Conservation (phyloP, 2,329 filamentous ascomycete species). For the Aschersonia sp. region DNA sequence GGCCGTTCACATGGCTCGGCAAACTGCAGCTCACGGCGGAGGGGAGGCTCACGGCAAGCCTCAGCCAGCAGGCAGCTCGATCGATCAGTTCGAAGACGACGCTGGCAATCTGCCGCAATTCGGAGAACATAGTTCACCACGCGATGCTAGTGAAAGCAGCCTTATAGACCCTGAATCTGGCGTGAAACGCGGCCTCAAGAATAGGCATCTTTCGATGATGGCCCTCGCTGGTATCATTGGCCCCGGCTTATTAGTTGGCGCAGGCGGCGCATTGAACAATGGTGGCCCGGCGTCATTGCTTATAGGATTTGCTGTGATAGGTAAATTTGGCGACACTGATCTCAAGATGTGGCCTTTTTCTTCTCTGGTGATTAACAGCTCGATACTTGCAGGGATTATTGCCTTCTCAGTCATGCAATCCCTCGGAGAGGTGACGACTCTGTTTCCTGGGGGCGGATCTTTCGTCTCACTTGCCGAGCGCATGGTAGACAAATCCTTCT, state of each 20-base stretch:
- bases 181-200: constrained; percentile 55
- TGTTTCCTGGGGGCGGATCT: constrained; percentile 56
- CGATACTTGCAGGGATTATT: constrained; percentile 30
- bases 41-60: neutral
- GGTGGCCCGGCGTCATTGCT: constrained; percentile 59
- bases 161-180: constrained; percentile 45
- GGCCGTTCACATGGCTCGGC: too few species aligned
- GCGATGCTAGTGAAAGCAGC: constrained; percentile 18
- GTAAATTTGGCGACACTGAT: constrained; percentile 6
- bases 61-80: constrained; percentile 5
- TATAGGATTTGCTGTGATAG: constrained; percentile 60
- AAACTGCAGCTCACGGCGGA: too few species aligned
- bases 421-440: constrained; percentile 58
- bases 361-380: neutral
- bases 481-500: constrained; percentile 57
- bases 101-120: constrained; percentile 8
- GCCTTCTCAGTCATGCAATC: constrained; percentile 57
- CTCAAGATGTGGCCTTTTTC: neutral
- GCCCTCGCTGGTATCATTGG: constrained; percentile 49
- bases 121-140: constrained; percentile 1
- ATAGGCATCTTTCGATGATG: constrained; percentile 53
- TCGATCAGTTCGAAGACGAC: constrained; percentile 6
- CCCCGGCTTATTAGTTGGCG: constrained; percentile 57
- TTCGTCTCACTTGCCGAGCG: constrained; percentile 58
- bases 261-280: constrained; percentile 51